Evolutionary conservation across 2,329 filamentous ascomycete species (phyloP).

Genomic region (Colletotrichum sp.): DNA sequence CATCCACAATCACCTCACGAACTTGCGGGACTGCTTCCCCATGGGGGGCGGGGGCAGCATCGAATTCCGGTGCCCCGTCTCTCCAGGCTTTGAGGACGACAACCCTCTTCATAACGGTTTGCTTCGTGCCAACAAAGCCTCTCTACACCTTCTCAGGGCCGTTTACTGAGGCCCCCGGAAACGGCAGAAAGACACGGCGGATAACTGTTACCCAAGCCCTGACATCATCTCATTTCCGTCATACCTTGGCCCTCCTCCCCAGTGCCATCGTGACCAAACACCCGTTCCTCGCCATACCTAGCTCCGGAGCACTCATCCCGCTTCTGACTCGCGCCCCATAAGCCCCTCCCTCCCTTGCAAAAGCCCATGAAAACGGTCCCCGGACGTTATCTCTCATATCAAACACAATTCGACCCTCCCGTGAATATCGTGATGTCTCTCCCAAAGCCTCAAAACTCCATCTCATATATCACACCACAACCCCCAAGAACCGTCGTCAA

Average conservation of each 20-base stretch:
- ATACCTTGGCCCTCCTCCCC: background rate
- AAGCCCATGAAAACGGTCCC: background rate
- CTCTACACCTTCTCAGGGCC: fast-evolving
- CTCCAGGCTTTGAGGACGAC: background rate
- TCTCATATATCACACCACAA: background rate
- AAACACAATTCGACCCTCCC: background rate
- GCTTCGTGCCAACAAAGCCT: fast-evolving
- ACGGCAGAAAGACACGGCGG: background rate
- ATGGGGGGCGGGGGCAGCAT: constrained; percentile 4
- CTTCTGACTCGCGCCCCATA: background rate
- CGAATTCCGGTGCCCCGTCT: background rate
- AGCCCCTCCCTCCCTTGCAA: background rate
- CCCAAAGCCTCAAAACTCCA: background rate
- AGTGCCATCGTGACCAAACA: background rate
- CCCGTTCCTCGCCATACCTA: background rate
- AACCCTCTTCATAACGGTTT: background rate
- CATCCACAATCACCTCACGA: constrained; percentile 12
- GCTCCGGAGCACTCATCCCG: background rate
- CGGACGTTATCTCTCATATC: background rate
- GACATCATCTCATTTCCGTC: background rate
- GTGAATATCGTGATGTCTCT: fast-evolving
- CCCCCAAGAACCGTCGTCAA: background rate
- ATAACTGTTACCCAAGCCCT: fast-evolving
- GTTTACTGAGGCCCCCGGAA: fast-evolving
- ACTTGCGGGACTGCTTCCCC: constrained; percentile 16